phyloP scores from a whole-genome alignment of 768 basidiomycete species.

The Boletus vermiculosoides region DNA sequence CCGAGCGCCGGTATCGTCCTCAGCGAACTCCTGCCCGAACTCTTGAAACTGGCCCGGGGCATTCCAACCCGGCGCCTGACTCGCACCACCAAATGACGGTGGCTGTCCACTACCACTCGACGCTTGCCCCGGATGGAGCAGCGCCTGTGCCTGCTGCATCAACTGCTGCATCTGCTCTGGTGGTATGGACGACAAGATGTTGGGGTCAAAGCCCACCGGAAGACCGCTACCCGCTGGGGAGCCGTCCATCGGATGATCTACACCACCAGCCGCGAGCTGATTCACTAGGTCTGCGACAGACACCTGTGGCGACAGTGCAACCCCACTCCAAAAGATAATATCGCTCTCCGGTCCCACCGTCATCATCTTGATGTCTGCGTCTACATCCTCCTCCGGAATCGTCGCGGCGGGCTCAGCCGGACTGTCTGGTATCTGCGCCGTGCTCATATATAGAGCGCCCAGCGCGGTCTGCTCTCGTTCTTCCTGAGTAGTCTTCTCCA shows the following conservation, averaged over 20 bases:
- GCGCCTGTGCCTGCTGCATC: slow-evolving; percentile 43
- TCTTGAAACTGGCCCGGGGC: slow-evolving; percentile 39
- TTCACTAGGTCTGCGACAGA: slow-evolving; percentile 72
- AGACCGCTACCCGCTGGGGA: slow-evolving; percentile 34
- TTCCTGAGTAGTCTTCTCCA: slow-evolving; percentile 70
- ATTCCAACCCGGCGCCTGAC: slow-evolving; percentile 40
- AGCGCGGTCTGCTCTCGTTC: slow-evolving; percentile 76
- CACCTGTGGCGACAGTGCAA: slow-evolving; percentile 26
- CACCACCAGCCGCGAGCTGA: slow-evolving; percentile 51
- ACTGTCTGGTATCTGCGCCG: slow-evolving; percentile 72
- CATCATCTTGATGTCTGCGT: slow-evolving; percentile 63
- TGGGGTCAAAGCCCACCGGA: slow-evolving; percentile 42
- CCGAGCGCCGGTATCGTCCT: slow-evolving; percentile 43
- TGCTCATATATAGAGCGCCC: slow-evolving; percentile 69
- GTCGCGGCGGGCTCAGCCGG: slow-evolving; percentile 65
- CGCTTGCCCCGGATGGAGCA: slow-evolving; percentile 30
- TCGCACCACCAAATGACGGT: slow-evolving; percentile 36
- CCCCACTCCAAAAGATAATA: slow-evolving; percentile 59
- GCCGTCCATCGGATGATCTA: slow-evolving; percentile 40
- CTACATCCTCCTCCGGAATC: slow-evolving; percentile 68
- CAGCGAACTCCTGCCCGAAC: slow-evolving; percentile 48
- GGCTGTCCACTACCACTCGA: slow-evolving; percentile 31
- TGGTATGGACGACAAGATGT: slow-evolving; percentile 40
- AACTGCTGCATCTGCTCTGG: slow-evolving; percentile 67
- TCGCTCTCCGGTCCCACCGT: slow-evolving; percentile 68